phyloP scores from a whole-genome alignment of 2,329 filamentous ascomycete genomes.

The Claviceps quebecensis region DNA sequence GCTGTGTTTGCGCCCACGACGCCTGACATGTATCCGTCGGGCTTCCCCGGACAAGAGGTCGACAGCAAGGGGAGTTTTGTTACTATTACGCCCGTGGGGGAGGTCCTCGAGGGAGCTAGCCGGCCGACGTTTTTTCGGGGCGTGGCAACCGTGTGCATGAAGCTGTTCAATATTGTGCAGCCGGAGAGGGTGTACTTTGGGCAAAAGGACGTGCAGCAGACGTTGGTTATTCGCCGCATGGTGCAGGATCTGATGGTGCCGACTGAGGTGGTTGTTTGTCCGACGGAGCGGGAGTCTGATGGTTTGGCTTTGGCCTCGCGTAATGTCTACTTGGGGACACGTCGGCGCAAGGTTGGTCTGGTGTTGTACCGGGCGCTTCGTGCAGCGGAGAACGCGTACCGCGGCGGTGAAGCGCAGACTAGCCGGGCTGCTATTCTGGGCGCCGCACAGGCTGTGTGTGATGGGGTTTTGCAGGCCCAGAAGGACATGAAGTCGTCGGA shows the following conservation, averaged over 20 bases:
- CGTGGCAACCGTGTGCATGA: conserved; percentile 93
- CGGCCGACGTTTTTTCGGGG: conserved; percentile 92
- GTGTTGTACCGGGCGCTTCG: conserved; percentile 57
- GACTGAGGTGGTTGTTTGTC: conserved; percentile 57
- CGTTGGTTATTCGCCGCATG: conserved; percentile 74
- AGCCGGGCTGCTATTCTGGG: conserved; percentile 55
- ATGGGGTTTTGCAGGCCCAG: conserved; percentile 45
- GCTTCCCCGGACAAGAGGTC: conserved; percentile 57
- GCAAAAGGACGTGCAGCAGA: conserved; percentile 96
- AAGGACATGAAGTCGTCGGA: conserved; percentile 40
- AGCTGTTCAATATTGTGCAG: conserved; percentile 37
- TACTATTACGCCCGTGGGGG: conserved; percentile 71
- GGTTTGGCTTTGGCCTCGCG: conserved; percentile 83
- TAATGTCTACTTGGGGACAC: conserved; percentile 78
- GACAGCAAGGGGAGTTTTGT: conserved; percentile 79
- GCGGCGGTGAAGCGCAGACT: conserved; percentile 22
- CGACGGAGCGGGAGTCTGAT: conserved; percentile 63
- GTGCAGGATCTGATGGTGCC: conserved; percentile 77
- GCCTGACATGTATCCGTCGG: conserved; percentile 73
- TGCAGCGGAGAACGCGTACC: conserved; percentile 56
- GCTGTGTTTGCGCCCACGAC: conserved; percentile 81
- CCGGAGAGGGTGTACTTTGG: conserved; percentile 77
- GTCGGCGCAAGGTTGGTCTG: conserved; percentile 57
- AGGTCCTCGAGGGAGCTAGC: conserved; percentile 69
- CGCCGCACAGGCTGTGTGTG: conserved; percentile 49